phyloP scores from a whole-genome alignment of 805 yeast species.

The Saturnispora mendoncae region DNA sequence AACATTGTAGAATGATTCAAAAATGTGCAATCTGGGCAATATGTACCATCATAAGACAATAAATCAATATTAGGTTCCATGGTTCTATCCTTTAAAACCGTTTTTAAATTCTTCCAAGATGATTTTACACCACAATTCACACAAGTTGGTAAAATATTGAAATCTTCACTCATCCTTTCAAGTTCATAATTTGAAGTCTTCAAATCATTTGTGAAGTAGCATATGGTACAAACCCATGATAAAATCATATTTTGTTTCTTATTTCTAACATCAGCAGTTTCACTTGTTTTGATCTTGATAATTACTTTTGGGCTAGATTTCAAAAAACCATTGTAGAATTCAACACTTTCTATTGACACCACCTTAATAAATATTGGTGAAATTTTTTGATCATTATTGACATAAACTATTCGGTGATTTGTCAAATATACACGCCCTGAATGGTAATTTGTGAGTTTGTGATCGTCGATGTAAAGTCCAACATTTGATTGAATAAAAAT shows the following conservation, averaged over 20 bases:
- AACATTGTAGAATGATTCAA: slow-evolving; percentile 71
- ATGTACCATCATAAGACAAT: slow-evolving; percentile 27
- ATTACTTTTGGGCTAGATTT: slow-evolving; percentile 73
- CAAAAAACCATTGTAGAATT: slow-evolving; percentile 45
- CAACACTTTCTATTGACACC: slow-evolving; percentile 16
- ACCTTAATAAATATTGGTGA: slow-evolving; percentile 18
- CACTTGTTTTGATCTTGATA: slow-evolving; percentile 14
- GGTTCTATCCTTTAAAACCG: slow-evolving; percentile 7
- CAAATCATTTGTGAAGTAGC: slow-evolving; percentile 57
- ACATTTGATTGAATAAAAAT: slow-evolving; percentile 44
- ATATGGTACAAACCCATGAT: slow-evolving; percentile 84
- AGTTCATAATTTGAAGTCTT: slow-evolving; percentile 17
- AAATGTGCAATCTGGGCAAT: slow-evolving; percentile 51
- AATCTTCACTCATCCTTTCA: slow-evolving; percentile 9
- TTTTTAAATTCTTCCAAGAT: slow-evolving; percentile 28
- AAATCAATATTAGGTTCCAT: slow-evolving; percentile 12
- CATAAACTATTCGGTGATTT: slow-evolving; percentile 59
- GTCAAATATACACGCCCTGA: slow-evolving; percentile 76
- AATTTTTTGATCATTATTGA: slow-evolving; percentile 29
- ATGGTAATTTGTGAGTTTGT: slow-evolving; percentile 55
- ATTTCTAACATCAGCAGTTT: not conserved
- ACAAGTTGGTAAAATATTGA: slow-evolving; percentile 36
- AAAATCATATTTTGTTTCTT: slow-evolving; percentile 10
- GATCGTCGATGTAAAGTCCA: slow-evolving; percentile 74
- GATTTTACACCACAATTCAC: slow-evolving; percentile 55